Evolutionary conservation across 805 yeast genomes (phyloP).

Genomic region (Candida arabinofermentans): DNA sequence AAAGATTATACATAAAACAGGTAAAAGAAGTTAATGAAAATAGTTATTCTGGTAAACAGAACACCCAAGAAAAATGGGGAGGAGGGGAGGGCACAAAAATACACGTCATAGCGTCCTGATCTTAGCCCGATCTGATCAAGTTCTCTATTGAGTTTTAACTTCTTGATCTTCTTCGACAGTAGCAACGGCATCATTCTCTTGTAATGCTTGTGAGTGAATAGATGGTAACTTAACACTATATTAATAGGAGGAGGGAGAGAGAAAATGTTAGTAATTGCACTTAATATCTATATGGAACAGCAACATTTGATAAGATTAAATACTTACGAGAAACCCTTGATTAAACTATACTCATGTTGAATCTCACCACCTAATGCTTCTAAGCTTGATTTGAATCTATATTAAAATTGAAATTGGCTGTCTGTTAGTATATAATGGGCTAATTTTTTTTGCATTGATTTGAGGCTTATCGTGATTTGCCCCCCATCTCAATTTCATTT

Average conservation of each 20-base stretch:
- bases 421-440: background rate
- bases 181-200: slow-evolving; percentile 48
- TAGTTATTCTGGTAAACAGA: too few species aligned
- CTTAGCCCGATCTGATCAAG: background rate
- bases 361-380: slow-evolving; percentile 55
- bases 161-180: slow-evolving; percentile 66
- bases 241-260: background rate
- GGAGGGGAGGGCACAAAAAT: too few species aligned
- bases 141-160: slow-evolving; percentile 38
- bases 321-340: slow-evolving; percentile 58
- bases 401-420: slow-evolving; percentile 23
- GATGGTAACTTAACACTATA: slow-evolving; percentile 49
- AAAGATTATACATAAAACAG: too few species aligned
- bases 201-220: slow-evolving; percentile 43
- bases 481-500: too few species aligned
- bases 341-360: slow-evolving; percentile 55
- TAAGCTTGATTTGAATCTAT: slow-evolving; percentile 44
- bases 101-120: too few species aligned
- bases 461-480: too few species aligned
- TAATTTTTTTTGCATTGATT: background rate
- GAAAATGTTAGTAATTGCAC: background rate
- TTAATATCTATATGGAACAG: background rate
- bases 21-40: too few species aligned
- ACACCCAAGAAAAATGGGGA: too few species aligned
- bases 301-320: too few species aligned